A percentile compares a stretch with the other conserved stretches of the same genome.
phyloP scores from a whole-genome alignment of 2,329 filamentous ascomycete species.

The Zelopaecilomyces penicillatus region DNA sequence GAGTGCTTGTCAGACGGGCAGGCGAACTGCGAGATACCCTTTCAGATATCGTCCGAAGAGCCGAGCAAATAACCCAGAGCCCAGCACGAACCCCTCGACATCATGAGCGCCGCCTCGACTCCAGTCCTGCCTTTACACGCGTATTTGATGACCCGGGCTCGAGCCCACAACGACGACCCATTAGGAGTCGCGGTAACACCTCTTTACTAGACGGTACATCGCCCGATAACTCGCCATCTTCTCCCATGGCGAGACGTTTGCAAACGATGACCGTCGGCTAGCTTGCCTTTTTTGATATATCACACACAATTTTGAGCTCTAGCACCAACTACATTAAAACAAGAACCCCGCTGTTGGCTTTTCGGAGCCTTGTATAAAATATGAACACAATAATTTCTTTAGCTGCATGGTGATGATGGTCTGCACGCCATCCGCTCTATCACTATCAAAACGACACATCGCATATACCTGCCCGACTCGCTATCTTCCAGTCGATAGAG shows the following conservation, averaged over 20 bases:
- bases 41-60: constrained; percentile 50
- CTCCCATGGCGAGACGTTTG: constrained; percentile 43
- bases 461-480: too few species aligned
- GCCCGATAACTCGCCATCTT: constrained; percentile 44
- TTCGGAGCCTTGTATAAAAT: constrained; percentile 19
- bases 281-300: not conserved
- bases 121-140: constrained; percentile 58
- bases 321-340: not conserved
- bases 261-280: constrained; percentile 58
- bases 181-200: constrained; percentile 46
- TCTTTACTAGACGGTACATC: constrained; percentile 42
- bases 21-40: constrained; percentile 50
- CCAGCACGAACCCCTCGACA: constrained; percentile 42
- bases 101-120: constrained; percentile 37
- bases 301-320: not conserved
- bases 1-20: constrained; percentile 55
- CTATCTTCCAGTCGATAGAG: too few species aligned
- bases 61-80: constrained; percentile 50
- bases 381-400: constrained; percentile 16
- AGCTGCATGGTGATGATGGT: constrained; percentile 29
- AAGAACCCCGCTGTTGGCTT: constrained; percentile 2
- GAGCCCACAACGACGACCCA: constrained; percentile 43
- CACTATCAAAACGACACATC: too few species aligned
- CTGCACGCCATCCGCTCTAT: too few species aligned
- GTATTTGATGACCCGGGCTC: constrained; percentile 56